Conservation (phyloP, 148 eudicot genomes). For the Euryodendron excelsum region DNA sequence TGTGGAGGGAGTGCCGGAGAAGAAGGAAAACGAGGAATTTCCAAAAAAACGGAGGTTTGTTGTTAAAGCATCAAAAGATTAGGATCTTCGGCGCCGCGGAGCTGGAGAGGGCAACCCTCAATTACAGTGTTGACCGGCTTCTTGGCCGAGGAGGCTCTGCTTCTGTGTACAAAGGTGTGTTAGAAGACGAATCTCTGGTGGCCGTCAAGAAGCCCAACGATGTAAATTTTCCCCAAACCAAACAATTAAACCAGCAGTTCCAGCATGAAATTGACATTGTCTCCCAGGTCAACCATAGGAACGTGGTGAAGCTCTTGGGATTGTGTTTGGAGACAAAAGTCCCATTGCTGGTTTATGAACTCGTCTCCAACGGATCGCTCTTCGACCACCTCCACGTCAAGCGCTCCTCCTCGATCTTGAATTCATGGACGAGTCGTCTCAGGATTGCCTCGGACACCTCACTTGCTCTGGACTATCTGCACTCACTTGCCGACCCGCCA, state of each 20-base stretch:
- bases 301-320: too few relatives aligned
- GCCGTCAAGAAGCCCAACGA: background rate
- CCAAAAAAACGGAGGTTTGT: background rate
- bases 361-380: background rate
- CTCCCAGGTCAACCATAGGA: background rate
- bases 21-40: background rate
- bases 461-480: background rate
- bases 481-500: background rate
- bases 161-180: background rate
- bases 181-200: background rate
- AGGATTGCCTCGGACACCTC: background rate
- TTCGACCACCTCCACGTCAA: background rate
- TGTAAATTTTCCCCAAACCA: background rate
- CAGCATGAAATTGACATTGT: background rate
- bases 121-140: background rate
- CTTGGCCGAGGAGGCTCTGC: background rate
- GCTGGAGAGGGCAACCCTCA: background rate
- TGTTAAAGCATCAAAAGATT: too few relatives aligned
- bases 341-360: too few relatives aligned
- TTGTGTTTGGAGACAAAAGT: too few relatives aligned
- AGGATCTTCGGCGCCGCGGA: background rate
- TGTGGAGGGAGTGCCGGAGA: background rate
- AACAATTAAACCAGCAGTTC: background rate
- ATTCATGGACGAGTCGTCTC: background rate
- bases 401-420: background rate